Evolutionary conservation across 306 rosid genomes (phyloP).

Genomic region (Adenanthera pavonina): DNA sequence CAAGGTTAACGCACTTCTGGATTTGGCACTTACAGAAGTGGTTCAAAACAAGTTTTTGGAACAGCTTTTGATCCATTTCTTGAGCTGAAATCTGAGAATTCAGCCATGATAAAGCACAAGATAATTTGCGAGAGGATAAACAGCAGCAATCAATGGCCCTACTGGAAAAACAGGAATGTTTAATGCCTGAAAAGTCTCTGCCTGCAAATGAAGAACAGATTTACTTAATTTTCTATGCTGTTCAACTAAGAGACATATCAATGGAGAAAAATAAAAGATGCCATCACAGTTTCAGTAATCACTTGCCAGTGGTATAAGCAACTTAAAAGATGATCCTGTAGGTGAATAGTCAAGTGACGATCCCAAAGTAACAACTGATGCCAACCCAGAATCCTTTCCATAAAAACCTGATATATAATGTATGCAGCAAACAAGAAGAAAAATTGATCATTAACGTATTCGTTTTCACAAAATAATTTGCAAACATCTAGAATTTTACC

Average conservation of each 20-base stretch:
- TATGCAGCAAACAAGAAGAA: no score
- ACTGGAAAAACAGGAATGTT: constrained; percentile 81
- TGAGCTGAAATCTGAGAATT: constrained; percentile 73
- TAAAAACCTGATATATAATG: constrained; percentile 50
- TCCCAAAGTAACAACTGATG: constrained; percentile 77
- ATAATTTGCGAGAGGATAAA: constrained; percentile 58
- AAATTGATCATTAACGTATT: no score
- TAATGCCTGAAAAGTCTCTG: constrained; percentile 66
- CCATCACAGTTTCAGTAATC: constrained; percentile 35
- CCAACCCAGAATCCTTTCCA: constrained; percentile 65
- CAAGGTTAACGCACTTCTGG: background rate
- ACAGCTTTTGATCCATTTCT: constrained; percentile 66
- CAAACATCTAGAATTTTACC: constrained; percentile 4
- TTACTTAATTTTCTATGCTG: constrained; percentile 10
- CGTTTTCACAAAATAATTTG: background rate
- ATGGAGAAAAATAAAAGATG: background rate
- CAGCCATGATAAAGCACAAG: constrained; percentile 67
- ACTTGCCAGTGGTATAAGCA: constrained; percentile 91
- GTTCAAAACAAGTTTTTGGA: constrained; percentile 75
- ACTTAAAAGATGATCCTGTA: constrained; percentile 78
- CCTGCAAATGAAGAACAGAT: constrained; percentile 54
- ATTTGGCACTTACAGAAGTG: constrained; percentile 66
- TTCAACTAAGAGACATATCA: constrained; percentile 20
- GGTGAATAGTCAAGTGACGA: constrained; percentile 83
- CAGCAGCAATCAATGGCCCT: constrained; percentile 63